Conservation (phyloP, 331 rosid genomes). For the Malus hybrid region DNA sequence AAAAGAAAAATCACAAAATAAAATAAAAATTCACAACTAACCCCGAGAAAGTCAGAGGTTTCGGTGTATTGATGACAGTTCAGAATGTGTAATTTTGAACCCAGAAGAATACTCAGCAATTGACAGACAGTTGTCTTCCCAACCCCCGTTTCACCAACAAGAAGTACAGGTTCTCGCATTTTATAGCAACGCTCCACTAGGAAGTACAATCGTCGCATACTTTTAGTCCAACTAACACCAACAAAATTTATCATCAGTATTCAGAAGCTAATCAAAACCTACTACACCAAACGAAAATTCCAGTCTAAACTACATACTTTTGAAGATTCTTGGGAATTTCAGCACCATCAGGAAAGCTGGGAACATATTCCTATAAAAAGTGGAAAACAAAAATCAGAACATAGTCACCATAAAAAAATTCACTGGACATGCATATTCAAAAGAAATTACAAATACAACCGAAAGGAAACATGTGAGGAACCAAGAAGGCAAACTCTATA, state of each 20-base stretch:
- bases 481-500: neutral
- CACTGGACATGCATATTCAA: neutral
- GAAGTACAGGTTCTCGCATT: constrained; percentile 80
- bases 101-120: constrained; percentile 59
- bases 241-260: constrained; percentile 7
- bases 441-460: neutral
- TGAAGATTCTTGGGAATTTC: constrained; percentile 27
- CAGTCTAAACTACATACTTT: constrained; percentile 32
- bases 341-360: constrained; percentile 24
- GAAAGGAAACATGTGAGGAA: neutral
- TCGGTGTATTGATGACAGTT: constrained; percentile 95
- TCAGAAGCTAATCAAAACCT: neutral
- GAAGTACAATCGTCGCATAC: constrained; percentile 70
- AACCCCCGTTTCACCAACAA: constrained; percentile 97
- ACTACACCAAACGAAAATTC: neutral
- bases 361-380: constrained; percentile 25
- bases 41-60: constrained; percentile 98
- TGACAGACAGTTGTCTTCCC: constrained; percentile 98
- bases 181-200: constrained; percentile 75
- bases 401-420: neutral
- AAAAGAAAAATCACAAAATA: neutral
- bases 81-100: constrained; percentile 59
- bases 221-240: constrained; percentile 60
- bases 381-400: neutral
- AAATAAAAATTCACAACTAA: constrained; percentile 28